Evolutionary conservation across 2,329 filamentous ascomycete genomes (phyloP), one percentile per base, ranked within the genome.

Genomic region (Beauveria varroae): DNA sequence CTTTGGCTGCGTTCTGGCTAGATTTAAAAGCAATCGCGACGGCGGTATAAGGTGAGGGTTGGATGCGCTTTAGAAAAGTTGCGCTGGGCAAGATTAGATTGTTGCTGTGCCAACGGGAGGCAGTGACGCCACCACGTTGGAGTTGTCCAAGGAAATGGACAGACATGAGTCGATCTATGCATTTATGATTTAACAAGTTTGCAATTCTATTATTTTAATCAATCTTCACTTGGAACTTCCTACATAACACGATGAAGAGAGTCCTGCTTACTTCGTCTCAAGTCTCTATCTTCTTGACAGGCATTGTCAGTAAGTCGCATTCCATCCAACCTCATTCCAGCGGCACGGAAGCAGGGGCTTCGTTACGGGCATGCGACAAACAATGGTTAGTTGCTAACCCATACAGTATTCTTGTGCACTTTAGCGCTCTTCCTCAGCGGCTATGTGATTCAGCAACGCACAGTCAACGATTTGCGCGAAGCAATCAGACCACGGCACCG

Each of bases 391-490:
- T 12, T 51, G 12, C 57, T 53, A 44, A 53, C 5, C 26, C 37
- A 37, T 8, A 0, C 62, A 87, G 89, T 96, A 63, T 77, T 90
- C 65, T 72, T 90, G 28, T 96, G 91, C 74, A 96, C 92, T 3
- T 74, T 87, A 43, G 84, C 92, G 5, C 85, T 97, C 28, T 97
- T 97, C 73, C 80, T 96, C 37, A 91, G 90, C 57, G 93, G 93
- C 68, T 96, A 96, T 73, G 83, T 87, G 3, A 82, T 96, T 58
- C 93, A 97, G 70, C 93, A 97, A 74, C 86, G 91, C 68, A 95
- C 91, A 0, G 84, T 96, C 5, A 84, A 83, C 64, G 87, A 88
- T 67, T 81, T 97, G 37, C 89, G 93, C 68, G 78, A 81, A 61
- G 89, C 89, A 20, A 87, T 96, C 68, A 82, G 81, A 66, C 74